Evolutionary conservation across 202 grass and related monocot genomes (phyloP).

Genomic region (Cymbopogon flexuosus): DNA sequence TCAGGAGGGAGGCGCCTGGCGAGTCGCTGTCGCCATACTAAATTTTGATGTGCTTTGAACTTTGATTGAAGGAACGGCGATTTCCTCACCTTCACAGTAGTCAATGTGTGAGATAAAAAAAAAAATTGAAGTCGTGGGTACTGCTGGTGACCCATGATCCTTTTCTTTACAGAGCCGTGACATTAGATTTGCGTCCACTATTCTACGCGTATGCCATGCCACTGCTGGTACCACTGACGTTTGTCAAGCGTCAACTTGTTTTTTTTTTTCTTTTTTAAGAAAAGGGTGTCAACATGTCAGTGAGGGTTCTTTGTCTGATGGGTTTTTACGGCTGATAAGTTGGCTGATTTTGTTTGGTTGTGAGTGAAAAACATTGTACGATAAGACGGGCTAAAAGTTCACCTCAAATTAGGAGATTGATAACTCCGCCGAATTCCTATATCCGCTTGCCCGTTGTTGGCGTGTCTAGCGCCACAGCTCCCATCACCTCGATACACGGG

Average conservation of each 20-base stretch:
- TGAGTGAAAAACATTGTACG: too few species aligned
- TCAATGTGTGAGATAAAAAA: background rate
- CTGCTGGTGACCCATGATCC: background rate
- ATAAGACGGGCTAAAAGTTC: too few species aligned
- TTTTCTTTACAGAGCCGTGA: background rate
- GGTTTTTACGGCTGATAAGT: too few species aligned
- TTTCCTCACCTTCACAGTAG: background rate
- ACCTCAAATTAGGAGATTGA: background rate
- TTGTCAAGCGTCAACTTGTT: background rate
- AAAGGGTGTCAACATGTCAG: background rate
- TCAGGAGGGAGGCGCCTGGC: background rate
- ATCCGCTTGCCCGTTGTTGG: background rate
- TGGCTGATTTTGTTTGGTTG: too few species aligned
- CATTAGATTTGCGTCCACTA: background rate
- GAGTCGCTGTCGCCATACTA: background rate
- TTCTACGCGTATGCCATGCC: background rate
- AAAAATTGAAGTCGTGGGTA: background rate
- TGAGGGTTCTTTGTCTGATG: background rate
- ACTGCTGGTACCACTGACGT: too few species aligned
- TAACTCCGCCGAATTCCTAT: background rate
- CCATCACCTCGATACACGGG: background rate
- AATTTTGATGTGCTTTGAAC: background rate
- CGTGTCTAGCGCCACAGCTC: background rate
- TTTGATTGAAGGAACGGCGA: background rate
- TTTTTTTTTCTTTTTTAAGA: too few species aligned